Evolutionary conservation across 768 basidiomycete genomes (phyloP).

Genomic region (Sporobolomyces roseus): DNA sequence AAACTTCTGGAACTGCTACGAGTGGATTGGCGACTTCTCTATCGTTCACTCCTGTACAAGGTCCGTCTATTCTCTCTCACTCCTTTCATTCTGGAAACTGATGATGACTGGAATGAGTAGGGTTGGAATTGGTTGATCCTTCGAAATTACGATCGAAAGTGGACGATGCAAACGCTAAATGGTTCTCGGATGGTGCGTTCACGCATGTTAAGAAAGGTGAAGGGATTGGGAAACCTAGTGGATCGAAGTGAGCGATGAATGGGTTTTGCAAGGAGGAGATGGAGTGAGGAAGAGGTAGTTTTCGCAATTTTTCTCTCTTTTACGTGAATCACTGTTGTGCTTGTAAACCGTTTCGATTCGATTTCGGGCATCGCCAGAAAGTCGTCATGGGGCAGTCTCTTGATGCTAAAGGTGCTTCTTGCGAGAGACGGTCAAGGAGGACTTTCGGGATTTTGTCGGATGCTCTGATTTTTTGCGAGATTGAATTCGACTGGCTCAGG

Average conservation of each 20-base stretch:
- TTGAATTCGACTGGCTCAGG: no score
- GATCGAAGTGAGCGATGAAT: constrained; percentile 1
- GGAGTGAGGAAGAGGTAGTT: no score
- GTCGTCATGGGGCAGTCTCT: no score
- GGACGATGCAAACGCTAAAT: constrained; percentile 92
- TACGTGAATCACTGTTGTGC: no score
- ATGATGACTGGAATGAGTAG: constrained; percentile 49
- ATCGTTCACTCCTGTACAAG: constrained; percentile 89
- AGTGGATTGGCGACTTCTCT: constrained; percentile 88
- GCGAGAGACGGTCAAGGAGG: no score
- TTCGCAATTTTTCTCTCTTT: no score
- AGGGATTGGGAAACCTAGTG: constrained; percentile 33
- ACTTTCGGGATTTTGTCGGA: no score
- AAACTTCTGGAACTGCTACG: constrained; percentile 57
- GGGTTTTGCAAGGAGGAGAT: no score
- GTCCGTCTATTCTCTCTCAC: constrained; percentile 50
- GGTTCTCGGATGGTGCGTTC: constrained; percentile 65
- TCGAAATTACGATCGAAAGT: constrained; percentile 73
- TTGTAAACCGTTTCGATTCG: no score
- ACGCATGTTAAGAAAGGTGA: constrained; percentile 22
- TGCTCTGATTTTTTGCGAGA: no score
- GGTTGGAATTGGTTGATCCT: constrained; percentile 91
- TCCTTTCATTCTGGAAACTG: background rate
- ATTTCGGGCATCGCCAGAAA: no score
- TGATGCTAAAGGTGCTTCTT: no score